These are phyloP conservation scores for Aphanomyces astaci DNA, from an alignment of 352 stramenopile species.

Conservation along the genomic window DNA sequence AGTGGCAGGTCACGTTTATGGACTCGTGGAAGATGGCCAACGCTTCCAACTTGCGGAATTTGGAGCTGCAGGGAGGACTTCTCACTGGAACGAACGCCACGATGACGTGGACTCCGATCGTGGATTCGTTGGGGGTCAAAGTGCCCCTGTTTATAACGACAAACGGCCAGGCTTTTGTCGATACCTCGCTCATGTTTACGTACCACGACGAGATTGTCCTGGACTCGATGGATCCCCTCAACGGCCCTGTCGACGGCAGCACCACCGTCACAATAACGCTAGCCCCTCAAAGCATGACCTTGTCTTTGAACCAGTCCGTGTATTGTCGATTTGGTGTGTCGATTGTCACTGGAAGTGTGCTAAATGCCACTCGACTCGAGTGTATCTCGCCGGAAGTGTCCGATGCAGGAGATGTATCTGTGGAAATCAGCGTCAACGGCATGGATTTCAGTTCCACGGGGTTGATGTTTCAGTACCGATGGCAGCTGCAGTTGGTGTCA, in stretches of 20 bases:
- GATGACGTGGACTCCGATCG: not conserved
- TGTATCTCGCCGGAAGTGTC: not conserved
- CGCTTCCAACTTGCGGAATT: not conserved
- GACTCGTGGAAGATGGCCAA: constrained; percentile 14
- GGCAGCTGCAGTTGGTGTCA: constrained; percentile 27
- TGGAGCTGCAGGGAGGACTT: not conserved
- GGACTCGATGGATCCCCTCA: constrained; percentile 34
- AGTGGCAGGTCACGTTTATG: constrained; percentile 16
- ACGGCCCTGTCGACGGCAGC: constrained; percentile 37
- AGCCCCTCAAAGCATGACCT: constrained; percentile 28
- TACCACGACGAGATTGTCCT: constrained; percentile 40
- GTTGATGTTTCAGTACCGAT: constrained; percentile 39
- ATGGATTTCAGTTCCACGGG: constrained; percentile 45
- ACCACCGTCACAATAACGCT: constrained; percentile 32
- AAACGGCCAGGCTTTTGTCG: constrained; percentile 16
- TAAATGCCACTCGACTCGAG: not conserved
- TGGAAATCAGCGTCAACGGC: constrained; percentile 42
- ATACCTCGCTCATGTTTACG: constrained; percentile 26
- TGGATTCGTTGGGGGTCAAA: not conserved
- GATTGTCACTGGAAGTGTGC: constrained; percentile 28
- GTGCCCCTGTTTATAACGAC: not conserved
- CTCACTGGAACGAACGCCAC: constrained; percentile 15
- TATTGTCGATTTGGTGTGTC: constrained; percentile 37
- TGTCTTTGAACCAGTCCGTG: not conserved
- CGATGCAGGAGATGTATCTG: constrained; percentile 10